phyloP scores from a whole-genome alignment of 805 yeast genomes.

The Cyberlindnera misumaiensis region DNA sequence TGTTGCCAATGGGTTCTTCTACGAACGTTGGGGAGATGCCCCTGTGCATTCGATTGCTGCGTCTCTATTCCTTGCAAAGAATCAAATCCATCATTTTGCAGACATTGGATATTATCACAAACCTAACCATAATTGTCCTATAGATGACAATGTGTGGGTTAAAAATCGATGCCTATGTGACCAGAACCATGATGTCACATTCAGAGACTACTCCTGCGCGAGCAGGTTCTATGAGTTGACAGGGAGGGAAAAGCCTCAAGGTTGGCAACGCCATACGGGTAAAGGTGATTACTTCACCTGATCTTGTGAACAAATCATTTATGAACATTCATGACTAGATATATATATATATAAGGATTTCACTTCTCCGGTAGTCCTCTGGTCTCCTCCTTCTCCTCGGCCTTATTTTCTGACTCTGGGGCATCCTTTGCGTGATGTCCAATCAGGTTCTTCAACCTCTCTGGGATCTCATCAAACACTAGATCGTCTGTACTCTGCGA shows the following conservation, averaged over 20 bases:
- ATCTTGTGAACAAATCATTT: too few species aligned
- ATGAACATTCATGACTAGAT: not conserved
- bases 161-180: conserved; percentile 53
- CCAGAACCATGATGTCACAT: conserved; percentile 63
- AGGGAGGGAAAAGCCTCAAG: conserved; percentile 50
- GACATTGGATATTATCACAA: conserved; percentile 78
- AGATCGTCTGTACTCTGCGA: conserved; percentile 60
- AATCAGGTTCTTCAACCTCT: conserved; percentile 38
- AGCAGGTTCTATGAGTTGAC: conserved; percentile 50
- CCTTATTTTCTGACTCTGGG: conserved; percentile 29
- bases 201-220: conserved; percentile 67
- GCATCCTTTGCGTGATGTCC: conserved; percentile 70
- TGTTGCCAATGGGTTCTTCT: conserved; percentile 74
- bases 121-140: conserved; percentile 74
- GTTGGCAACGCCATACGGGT: conserved; percentile 53
- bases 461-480: conserved; percentile 63
- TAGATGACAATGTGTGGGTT: conserved; percentile 49
- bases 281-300: conserved; percentile 11
- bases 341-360: not conserved
- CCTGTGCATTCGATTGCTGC: conserved; percentile 83
- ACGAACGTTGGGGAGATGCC: conserved; percentile 91
- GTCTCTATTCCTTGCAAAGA: conserved; percentile 58
- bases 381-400: conserved; percentile 4
- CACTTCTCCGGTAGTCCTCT: not conserved
- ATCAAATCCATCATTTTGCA: conserved; percentile 64